These are phyloP conservation scores for Neurospora sp. DNA, from an alignment of 495 filamentous ascomycete genomes.

Conservation along the genomic window DNA sequence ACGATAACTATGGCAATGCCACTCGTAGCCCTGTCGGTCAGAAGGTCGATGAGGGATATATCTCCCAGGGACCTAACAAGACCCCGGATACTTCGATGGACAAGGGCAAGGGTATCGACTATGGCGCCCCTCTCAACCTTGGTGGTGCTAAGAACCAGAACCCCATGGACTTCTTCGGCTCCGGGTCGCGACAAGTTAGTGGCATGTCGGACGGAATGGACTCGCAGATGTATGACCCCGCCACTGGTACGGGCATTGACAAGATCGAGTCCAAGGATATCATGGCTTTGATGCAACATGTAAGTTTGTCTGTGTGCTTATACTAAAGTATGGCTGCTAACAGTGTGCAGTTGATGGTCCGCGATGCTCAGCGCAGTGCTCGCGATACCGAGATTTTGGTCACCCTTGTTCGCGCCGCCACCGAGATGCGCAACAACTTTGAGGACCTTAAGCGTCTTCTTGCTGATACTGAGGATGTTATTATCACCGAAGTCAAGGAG, in stretches of 20 bases:
- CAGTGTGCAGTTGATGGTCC: slow-evolving; percentile 68
- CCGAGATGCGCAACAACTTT: slow-evolving; percentile 95
- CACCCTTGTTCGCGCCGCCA: slow-evolving; percentile 83
- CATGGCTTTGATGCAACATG: slow-evolving; percentile 93
- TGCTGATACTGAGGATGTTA: slow-evolving; percentile 70
- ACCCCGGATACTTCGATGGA: slow-evolving; percentile 45
- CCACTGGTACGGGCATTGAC: slow-evolving; percentile 82
- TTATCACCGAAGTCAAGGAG: slow-evolving; percentile 73
- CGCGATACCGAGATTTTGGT: slow-evolving; percentile 94
- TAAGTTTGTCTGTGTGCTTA: slow-evolving; percentile 30
- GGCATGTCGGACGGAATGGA: slow-evolving; percentile 85
- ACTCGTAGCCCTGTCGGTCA: slow-evolving; percentile 34
- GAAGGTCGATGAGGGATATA: slow-evolving; percentile 75
- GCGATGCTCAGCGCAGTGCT: slow-evolving; percentile 93
- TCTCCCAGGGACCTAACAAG: slow-evolving; percentile 68
- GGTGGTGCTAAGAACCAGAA: slow-evolving; percentile 25
- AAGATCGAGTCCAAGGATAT: slow-evolving; percentile 95
- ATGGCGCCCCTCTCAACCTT: slow-evolving; percentile 45
- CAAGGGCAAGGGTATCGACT: slow-evolving; percentile 48
- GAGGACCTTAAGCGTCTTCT: slow-evolving; percentile 94
- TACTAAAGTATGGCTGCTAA: slow-evolving; percentile 21
- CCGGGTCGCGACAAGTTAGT: slow-evolving; percentile 54
- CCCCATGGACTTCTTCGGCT: neutral
- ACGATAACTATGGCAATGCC: slow-evolving; percentile 26
- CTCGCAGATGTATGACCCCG: slow-evolving; percentile 82